These are phyloP conservation scores for Penicillium sp. DNA, from an alignment of 2,329 filamentous ascomycete species.

Conservation along the genomic window DNA sequence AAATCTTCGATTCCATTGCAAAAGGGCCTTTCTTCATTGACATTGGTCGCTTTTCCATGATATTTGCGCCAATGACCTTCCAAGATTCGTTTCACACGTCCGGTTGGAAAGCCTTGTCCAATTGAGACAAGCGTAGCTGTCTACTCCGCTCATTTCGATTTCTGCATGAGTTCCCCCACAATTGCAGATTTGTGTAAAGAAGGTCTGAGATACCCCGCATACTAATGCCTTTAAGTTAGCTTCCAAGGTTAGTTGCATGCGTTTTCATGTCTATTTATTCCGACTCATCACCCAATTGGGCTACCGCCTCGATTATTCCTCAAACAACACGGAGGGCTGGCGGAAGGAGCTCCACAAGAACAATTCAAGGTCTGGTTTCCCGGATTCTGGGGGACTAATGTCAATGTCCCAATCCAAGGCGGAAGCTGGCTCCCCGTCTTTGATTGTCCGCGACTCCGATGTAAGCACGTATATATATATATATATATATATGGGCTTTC, in stretches of 20 bases:
- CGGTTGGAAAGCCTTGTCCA: constrained; percentile 10
- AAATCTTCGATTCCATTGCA: too few species aligned
- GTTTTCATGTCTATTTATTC: background rate
- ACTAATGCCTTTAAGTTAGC: background rate
- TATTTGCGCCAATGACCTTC: background rate
- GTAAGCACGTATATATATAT: background rate
- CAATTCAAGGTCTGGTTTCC: background rate
- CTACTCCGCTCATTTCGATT: background rate
- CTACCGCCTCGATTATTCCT: constrained; percentile 11
- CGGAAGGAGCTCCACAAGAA: background rate
- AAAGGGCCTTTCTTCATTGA: too few species aligned
- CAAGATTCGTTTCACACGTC: background rate
- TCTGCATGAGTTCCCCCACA: background rate
- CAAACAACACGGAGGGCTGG: constrained; percentile 19
- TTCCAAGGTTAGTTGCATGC: background rate
- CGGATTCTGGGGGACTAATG: background rate
- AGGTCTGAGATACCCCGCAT: background rate
- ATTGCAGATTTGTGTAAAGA: background rate
- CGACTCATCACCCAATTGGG: background rate
- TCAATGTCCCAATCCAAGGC: constrained; percentile 9
- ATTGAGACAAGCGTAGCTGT: constrained; percentile 1
- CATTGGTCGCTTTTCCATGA: background rate
- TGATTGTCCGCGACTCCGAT: background rate
- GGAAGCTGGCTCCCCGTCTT: background rate
- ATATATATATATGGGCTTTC: too few species aligned